Evolutionary conservation across 495 filamentous ascomycete species (phyloP).

Genomic region (Umbilicaria muhlenbergii): DNA sequence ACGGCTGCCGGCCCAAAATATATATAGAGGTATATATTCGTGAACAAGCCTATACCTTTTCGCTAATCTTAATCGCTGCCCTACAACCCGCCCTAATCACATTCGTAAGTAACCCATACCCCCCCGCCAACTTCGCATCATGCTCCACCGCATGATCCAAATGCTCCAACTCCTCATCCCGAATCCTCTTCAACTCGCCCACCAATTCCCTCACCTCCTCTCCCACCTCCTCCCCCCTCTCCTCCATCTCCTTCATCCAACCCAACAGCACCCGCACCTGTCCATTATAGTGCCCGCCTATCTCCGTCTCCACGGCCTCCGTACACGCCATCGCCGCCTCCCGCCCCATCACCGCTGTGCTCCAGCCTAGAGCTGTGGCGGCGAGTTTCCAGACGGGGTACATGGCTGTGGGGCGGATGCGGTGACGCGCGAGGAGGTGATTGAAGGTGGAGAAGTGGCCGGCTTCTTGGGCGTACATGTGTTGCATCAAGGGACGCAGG

Average conservation of each 20-base stretch:
- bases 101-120: conserved; percentile 78
- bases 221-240: conserved; percentile 57
- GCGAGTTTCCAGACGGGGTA: conserved; percentile 83
- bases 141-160: conserved; percentile 88
- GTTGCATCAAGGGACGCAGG: conserved; percentile 76
- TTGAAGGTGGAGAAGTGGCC: conserved; percentile 81
- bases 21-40: conserved; percentile 6
- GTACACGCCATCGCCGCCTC: conserved; percentile 98
- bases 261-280: conserved; percentile 68
- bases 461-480: conserved; percentile 97
- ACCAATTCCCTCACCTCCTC: conserved; percentile 64
- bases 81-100: conserved; percentile 77
- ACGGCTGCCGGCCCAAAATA: too few species aligned
- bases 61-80: conserved; percentile 85
- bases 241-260: conserved; percentile 55
- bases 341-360: conserved; percentile 73
- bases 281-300: conserved; percentile 87
- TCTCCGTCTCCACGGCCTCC: conserved; percentile 96
- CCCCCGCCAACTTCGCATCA: conserved; percentile 74
- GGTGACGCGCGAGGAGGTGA: conserved; percentile 64
- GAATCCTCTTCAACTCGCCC: conserved; percentile 58
- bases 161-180: conserved; percentile 95
- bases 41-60: conserved; percentile 39
- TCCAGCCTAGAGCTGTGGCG: conserved; percentile 75
- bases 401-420: conserved; percentile 84